Evolutionary conservation across 2,329 filamentous ascomycete genomes (phyloP), one percentile per base, ranked within the genome.

Genomic region (Cladosporium sp.): DNA sequence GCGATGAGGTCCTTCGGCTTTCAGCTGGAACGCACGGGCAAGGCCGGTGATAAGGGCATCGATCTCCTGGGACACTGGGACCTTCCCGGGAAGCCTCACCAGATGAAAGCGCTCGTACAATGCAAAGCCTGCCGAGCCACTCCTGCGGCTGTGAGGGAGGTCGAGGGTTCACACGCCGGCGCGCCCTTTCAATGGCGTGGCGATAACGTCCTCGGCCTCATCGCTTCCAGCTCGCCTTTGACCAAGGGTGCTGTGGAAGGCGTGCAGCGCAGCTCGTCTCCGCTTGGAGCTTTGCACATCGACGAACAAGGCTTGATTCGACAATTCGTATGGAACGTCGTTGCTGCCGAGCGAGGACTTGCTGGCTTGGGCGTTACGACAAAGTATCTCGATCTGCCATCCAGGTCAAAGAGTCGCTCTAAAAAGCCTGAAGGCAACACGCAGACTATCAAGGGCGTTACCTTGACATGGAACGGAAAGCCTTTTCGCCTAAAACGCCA

Each of bases 191-290:
- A 84, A 0, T 95, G 88, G 87, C 75, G 82, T 47, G 80, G 79
- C 0, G 66, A 73, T 1, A 76, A 79, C 12, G 82, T 87, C 5
- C 66, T 96, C 29, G 91, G 83, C 0, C 62, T 96, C 13, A 69
- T 96, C 48, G 85, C 87, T 19, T 79, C 82, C 3, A 82, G 84
- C 56, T 75, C 78, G 54, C 75, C 82, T 47, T 86, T 89, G 27
- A 95, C 90, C 0, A 86, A 82, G 62, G 92, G 91, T 1, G 83
- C 95, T 3, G 73, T 88, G 51, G 83, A 89, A 42, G 83, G 88
- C 19, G 63, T 96, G 57, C 77, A 78, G 4, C 73, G 81, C 52
- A 87, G 85, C 62, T 68, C 72, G 32, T 83, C 80, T 72, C 87
- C 89, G 1, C 79, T 96, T 75, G 83, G 84, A 0, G 95, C 83